phyloP scores from a whole-genome alignment of 2,329 filamentous ascomycete genomes.

The Verticillium longisporum region DNA sequence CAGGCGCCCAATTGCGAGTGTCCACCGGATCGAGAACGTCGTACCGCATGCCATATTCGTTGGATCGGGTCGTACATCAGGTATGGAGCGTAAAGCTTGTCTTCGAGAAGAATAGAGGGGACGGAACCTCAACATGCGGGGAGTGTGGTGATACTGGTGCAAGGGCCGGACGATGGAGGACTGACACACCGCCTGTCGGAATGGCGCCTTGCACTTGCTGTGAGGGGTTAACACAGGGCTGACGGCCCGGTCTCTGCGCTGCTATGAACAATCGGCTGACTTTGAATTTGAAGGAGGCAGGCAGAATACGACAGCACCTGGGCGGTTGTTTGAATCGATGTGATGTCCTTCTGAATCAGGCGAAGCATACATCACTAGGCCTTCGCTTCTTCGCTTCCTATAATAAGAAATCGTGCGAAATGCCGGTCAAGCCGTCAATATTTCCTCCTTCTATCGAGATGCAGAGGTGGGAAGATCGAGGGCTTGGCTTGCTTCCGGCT shows the following conservation, averaged over 20 bases:
- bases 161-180: neutral
- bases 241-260: neutral
- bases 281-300: neutral
- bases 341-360: neutral
- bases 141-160: neutral
- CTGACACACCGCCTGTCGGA: neutral
- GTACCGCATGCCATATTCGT: neutral
- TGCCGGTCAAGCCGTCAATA: neutral
- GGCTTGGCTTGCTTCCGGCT: neutral
- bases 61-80: neutral
- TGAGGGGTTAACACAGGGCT: neutral
- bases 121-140: neutral
- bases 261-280: neutral
- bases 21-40: neutral
- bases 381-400: no score
- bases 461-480: neutral
- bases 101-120: neutral
- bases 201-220: neutral
- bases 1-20: neutral
- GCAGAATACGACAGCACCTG: neutral
- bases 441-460: neutral
- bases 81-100: neutral
- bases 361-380: neutral
- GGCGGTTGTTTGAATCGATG: neutral
- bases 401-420: neutral